Evolutionary conservation across 371 early-diverging fungal species (phyloP), one percentile per base, ranked within the genome.

Genomic region (Batkoa obscura): DNA sequence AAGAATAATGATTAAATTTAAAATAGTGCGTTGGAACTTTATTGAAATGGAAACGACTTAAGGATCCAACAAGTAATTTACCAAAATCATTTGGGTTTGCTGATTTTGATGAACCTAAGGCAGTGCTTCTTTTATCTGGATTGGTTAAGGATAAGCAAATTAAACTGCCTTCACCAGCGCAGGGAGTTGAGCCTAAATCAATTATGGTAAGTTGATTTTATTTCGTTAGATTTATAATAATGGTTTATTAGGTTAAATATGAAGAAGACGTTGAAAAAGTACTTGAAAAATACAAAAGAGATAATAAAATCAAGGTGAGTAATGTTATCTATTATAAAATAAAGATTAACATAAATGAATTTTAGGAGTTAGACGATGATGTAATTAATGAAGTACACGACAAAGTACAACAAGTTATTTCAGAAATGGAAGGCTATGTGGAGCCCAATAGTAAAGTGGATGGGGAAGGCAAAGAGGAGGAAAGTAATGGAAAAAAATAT

Each of bases 21-120:
- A 35, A 6, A 38, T 62, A 83, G 82, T 68, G 76, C 31, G 75
- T 76, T 45, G 87, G 87, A 39, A 64, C 64, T 2, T 58, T 86
- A 13, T 42, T 64, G 42, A 70, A 70, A 33, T 88, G 89, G 89
- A 86, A 81, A 58, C 78, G 86, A 30, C 74, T 83, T 31, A 75
- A 73, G 61, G 80, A 80, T 61, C 68, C 74, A 8, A 65, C 75
- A 2, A 38, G n/a, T 38, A 81, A 80, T 2, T 74, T 74, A 30
- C 80, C 82, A 49, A 81, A 81, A 62, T 77, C 75, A 0, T 90
- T 84, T 69, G 90, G 90, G 0, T 86, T 90, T 65, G 83, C 79
- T 41, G 79, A 82, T 30, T 90, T 79, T 62, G 80, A 73, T 13
- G 73, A 81, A 58, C 74, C 85, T 5, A 79, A 79, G 38, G 71